Evolutionary conservation across 2,329 filamentous ascomycete species (phyloP).

Genomic region (Aschersonia sp.): DNA sequence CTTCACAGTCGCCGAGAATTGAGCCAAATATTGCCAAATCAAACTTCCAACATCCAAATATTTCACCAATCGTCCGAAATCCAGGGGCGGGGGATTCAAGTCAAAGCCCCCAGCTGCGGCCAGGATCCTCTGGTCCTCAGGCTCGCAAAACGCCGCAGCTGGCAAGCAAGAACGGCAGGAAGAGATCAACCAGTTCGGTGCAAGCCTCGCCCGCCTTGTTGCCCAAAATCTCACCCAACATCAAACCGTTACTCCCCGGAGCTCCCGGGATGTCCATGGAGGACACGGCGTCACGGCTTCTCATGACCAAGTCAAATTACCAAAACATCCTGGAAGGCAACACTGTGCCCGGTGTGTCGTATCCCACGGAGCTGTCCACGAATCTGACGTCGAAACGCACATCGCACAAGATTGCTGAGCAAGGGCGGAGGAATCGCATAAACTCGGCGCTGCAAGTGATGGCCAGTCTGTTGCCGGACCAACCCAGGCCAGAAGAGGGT

Average conservation of each 20-base stretch:
- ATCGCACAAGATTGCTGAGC: constrained; percentile 94
- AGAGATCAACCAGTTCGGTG: constrained; percentile 58
- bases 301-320: constrained; percentile 94
- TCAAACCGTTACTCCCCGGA: constrained; percentile 74
- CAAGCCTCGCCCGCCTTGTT: constrained; percentile 77
- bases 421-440: constrained; percentile 87
- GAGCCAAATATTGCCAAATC: constrained; percentile 33
- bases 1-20: constrained; percentile 12
- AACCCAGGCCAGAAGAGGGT: constrained; percentile 22
- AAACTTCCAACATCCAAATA: constrained; percentile 31
- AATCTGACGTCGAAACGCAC: constrained; percentile 93
- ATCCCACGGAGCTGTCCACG: constrained; percentile 80
- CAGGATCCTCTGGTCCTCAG: constrained; percentile 32
- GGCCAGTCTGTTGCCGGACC: constrained; percentile 63
- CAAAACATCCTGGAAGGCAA: constrained; percentile 94
- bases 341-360: constrained; percentile 74
- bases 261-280: constrained; percentile 36
- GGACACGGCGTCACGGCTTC: constrained; percentile 53
- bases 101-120: constrained; percentile 48
- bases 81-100: constrained; percentile 35
- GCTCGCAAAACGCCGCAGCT: constrained; percentile 39
- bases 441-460: constrained; percentile 90
- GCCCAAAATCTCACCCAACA: constrained; percentile 84
- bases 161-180: constrained; percentile 46
- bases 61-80: constrained; percentile 32